A percentile compares a stretch with the other conserved stretches of the same genome.
phyloP scores from a whole-genome alignment of 1,284 basidiomycete species.

The Volvariella volvacea region DNA sequence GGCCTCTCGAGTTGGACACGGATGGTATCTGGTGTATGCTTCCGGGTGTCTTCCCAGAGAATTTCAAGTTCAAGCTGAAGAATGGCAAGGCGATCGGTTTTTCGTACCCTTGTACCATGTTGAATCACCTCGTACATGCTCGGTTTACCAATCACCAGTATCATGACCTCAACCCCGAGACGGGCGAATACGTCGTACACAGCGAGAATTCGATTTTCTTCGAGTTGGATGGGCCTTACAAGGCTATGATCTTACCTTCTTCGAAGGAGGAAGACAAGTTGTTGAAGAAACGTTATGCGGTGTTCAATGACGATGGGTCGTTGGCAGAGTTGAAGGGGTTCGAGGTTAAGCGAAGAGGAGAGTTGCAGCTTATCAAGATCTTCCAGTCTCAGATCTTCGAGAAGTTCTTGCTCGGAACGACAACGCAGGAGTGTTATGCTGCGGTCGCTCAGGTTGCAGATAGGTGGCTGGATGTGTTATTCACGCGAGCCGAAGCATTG shows the following conservation, averaged over 20 bases:
- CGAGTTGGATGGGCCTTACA: conserved; percentile 98
- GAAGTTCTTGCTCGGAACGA: conserved; percentile 90
- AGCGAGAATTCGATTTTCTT: conserved; percentile 99
- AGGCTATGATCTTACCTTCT: conserved; percentile 98
- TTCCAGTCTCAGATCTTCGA: conserved; percentile 99
- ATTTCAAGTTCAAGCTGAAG: conserved; percentile 91
- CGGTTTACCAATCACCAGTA: conserved; percentile 98
- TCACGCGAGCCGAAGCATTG: conserved; percentile 78
- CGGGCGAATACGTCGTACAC: conserved; percentile 81
- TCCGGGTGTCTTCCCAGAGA: conserved; percentile 95
- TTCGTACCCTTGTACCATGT: conserved; percentile 99
- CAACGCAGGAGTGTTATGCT: conserved; percentile 92
- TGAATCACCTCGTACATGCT: conserved; percentile 96
- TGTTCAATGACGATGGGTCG: conserved; percentile 98
- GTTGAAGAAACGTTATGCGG: conserved; percentile 98
- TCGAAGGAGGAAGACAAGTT: conserved; percentile 99
- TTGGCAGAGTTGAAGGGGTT: conserved; percentile 98
- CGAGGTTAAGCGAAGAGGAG: conserved; percentile 97
- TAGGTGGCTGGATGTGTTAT: conserved; percentile 97
- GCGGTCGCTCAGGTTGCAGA: conserved; percentile 93
- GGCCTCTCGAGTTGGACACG: conserved; percentile 96
- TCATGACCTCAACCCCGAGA: conserved; percentile 84
- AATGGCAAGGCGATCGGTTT: conserved; percentile 87
- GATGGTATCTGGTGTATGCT: conserved; percentile 99
- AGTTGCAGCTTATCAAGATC: conserved; percentile 98